phyloP scores from a whole-genome alignment of 139 green algal species.

The Ettlia oleoabundans region DNA sequence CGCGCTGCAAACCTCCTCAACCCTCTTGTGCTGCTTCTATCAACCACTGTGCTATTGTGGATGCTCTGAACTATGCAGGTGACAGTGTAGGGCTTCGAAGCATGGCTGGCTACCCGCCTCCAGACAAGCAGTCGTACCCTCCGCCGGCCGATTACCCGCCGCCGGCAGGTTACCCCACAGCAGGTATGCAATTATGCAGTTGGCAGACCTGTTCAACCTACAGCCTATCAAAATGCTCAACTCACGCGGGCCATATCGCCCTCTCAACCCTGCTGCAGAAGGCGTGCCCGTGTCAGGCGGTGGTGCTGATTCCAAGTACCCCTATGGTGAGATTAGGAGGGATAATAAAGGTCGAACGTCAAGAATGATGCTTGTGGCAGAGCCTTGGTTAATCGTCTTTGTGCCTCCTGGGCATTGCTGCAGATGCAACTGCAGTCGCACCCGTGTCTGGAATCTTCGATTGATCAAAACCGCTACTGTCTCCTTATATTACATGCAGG shows the following conservation, averaged over 20 bases:
- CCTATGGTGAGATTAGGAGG: constrained; percentile 18
- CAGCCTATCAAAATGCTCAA: not conserved
- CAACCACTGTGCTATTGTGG: not conserved
- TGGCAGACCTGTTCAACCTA: too few species aligned
- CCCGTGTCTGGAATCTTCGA: too few species aligned
- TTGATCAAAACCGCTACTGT: too few species aligned
- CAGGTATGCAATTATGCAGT: not conserved
- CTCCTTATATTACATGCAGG: too few species aligned
- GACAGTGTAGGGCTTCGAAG: too few species aligned
- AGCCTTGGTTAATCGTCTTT: too few species aligned
- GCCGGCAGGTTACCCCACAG: not conserved
- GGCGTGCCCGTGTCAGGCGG: constrained; percentile 1
- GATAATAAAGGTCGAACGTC: too few species aligned
- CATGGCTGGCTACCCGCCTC: constrained; percentile 27
- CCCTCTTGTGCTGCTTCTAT: not conserved
- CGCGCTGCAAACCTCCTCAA: too few species aligned
- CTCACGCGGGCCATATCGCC: not conserved
- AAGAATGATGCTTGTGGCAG: too few species aligned
- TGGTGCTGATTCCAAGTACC: not conserved
- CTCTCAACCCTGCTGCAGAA: not conserved
- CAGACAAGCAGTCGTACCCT: constrained; percentile 25
- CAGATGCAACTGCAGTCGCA: too few species aligned
- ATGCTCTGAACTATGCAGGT: too few species aligned
- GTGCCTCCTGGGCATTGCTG: too few species aligned
- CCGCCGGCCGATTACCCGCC: constrained; percentile 17